phyloP scores from a whole-genome alignment of 768 basidiomycete species.

The Phylloporus sp. region DNA sequence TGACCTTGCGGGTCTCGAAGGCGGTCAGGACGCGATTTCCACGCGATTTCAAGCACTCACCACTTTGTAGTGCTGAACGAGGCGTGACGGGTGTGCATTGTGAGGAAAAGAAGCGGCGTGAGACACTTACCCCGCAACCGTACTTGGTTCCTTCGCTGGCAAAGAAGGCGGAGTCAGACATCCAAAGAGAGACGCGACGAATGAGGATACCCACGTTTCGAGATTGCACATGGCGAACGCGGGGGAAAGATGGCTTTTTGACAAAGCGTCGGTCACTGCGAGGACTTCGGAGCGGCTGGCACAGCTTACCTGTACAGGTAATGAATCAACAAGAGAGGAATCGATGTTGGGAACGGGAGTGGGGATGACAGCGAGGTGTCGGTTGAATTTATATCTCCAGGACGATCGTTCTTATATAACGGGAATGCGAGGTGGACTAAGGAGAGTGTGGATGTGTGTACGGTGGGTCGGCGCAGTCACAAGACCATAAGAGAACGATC shows the following conservation, averaged over 20 bases:
- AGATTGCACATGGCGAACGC: slow-evolving; percentile 47
- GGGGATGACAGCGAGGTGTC: slow-evolving; percentile 11
- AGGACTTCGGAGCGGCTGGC: not conserved
- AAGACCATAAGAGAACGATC: slow-evolving; percentile 29
- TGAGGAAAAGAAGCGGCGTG: slow-evolving; percentile 16
- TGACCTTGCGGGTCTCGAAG: slow-evolving; percentile 31
- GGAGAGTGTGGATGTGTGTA: slow-evolving; percentile 11
- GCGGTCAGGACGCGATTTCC: slow-evolving; percentile 6
- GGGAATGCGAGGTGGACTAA: slow-evolving; percentile 15
- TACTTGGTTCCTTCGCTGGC: slow-evolving; percentile 68
- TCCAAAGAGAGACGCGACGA: slow-evolving; percentile 14
- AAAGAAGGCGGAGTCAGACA: slow-evolving; percentile 25
- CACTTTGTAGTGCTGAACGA: slow-evolving; percentile 59
- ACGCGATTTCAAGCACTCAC: slow-evolving; percentile 46
- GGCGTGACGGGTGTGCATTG: slow-evolving; percentile 4
- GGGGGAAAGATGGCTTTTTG: slow-evolving; percentile 7
- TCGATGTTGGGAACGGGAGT: slow-evolving; percentile 11
- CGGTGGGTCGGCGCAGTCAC: slow-evolving; percentile 23
- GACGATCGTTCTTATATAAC: slow-evolving; percentile 14
- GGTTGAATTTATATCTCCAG: slow-evolving; percentile 31
- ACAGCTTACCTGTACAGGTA: slow-evolving; percentile 16
- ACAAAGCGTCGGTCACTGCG: slow-evolving; percentile 2
- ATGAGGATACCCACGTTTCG: slow-evolving; percentile 41
- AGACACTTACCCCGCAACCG: slow-evolving; percentile 55
- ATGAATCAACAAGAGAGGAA: slow-evolving; percentile 6